These are phyloP conservation scores for Ustilago lituana DNA, from an alignment of 1,284 basidiomycete genomes.

Conservation along the genomic window DNA sequence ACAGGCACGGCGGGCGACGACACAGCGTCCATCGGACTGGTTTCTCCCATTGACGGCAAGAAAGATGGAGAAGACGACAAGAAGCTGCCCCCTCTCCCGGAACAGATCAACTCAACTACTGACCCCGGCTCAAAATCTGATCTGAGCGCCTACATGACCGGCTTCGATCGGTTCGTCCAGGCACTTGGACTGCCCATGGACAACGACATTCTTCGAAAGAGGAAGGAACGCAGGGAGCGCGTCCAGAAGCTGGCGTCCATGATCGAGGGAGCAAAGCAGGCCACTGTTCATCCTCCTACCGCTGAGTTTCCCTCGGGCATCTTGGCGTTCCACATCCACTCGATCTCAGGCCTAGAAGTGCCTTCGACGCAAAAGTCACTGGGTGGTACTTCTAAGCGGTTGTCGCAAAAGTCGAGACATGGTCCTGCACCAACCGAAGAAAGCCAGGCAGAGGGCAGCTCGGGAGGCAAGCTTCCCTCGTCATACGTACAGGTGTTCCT, in stretches of 20 bases:
- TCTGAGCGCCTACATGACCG: conserved; percentile 44
- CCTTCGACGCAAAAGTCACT: conserved; percentile 46
- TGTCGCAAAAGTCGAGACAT: conserved; percentile 34
- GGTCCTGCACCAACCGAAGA: conserved; percentile 33
- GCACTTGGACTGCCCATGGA: conserved; percentile 57
- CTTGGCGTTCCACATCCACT: conserved; percentile 62
- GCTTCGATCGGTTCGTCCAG: conserved; percentile 58
- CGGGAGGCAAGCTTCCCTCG: conserved; percentile 51
- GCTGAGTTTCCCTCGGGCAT: conserved; percentile 51
- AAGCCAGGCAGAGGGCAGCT: conserved; percentile 40
- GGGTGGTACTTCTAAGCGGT: conserved; percentile 35
- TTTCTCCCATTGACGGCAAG: conserved; percentile 31
- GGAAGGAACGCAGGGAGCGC: conserved; percentile 50
- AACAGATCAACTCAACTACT: not conserved
- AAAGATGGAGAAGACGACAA: conserved; percentile 19
- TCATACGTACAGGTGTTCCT: conserved; percentile 62
- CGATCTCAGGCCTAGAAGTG: conserved; percentile 54
- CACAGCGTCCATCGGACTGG: conserved; percentile 23
- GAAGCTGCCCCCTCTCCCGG: conserved; percentile 16
- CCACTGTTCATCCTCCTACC: conserved; percentile 44
- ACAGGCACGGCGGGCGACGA: conserved; percentile 15
- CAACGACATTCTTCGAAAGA: conserved; percentile 38
- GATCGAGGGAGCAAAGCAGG: conserved; percentile 54
- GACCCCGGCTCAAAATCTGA: conserved; percentile 2
- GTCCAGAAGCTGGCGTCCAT: conserved; percentile 47